Evolutionary conservation across 768 basidiomycete genomes (phyloP).

Genomic region (Tylopilus plumbeoviolaceoides): DNA sequence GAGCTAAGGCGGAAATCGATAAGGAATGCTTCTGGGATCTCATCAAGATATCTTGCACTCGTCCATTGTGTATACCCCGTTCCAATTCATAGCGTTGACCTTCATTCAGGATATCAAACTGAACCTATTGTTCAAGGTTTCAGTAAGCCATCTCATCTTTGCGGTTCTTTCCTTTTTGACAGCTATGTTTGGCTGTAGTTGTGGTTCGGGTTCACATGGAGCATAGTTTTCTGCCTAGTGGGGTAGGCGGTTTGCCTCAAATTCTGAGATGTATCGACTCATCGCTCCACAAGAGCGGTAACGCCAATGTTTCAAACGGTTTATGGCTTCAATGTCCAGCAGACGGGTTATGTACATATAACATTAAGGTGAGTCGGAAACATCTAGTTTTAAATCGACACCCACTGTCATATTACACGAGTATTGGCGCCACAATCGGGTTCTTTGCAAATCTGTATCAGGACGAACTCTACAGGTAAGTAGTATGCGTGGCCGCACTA

Average conservation of each 20-base stretch:
- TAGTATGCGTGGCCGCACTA: conserved; percentile 50
- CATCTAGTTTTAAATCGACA: neutral
- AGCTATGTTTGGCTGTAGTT: conserved; percentile 34
- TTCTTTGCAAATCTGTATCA: conserved; percentile 43
- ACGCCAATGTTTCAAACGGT: conserved; percentile 50
- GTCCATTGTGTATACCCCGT: conserved; percentile 52
- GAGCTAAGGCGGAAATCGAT: conserved; percentile 61
- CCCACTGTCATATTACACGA: conserved; percentile 19
- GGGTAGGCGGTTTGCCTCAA: conserved; percentile 35
- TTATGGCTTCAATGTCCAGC: conserved; percentile 57
- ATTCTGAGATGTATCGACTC: neutral
- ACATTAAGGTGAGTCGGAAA: conserved; percentile 42
- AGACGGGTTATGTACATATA: conserved; percentile 56
- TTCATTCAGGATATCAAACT: conserved; percentile 8
- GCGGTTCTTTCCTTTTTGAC: neutral
- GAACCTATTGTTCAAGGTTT: conserved; percentile 76
- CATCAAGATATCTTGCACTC: conserved; percentile 63
- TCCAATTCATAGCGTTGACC: neutral
- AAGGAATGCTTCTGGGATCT: conserved; percentile 47
- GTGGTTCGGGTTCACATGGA: conserved; percentile 73
- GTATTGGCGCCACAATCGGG: conserved; percentile 49
- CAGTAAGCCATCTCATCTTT: conserved; percentile 37
- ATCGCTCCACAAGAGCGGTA: conserved; percentile 40
- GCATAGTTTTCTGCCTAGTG: conserved; percentile 62
- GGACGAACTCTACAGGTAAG: conserved; percentile 46